phyloP scores from a whole-genome alignment of 2,329 filamentous ascomycete species.

The Fusarium ramigenum region DNA sequence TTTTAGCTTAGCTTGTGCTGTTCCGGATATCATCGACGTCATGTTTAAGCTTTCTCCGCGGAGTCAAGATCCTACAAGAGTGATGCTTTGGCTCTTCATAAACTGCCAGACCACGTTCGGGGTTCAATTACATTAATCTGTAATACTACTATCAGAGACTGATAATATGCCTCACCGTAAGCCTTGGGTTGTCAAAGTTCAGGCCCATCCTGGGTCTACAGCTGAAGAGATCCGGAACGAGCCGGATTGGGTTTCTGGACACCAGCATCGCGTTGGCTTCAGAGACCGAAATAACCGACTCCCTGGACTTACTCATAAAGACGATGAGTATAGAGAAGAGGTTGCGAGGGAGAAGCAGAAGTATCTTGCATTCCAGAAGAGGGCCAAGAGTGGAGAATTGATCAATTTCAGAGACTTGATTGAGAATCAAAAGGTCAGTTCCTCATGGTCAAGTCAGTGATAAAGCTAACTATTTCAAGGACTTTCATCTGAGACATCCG shows the following conservation, averaged over 20 bases:
- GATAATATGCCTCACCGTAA: not conserved
- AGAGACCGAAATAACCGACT: not conserved
- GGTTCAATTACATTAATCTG: fast-evolving
- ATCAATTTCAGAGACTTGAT: not conserved
- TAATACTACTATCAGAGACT: fast-evolving
- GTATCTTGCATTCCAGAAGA: not conserved
- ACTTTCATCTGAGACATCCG: not conserved
- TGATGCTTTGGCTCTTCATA: not conserved
- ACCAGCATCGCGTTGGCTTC: not conserved
- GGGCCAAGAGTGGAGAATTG: not conserved
- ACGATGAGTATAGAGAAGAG: not conserved
- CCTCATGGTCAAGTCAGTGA: not conserved
- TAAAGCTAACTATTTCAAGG: not conserved
- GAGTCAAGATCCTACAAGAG: not conserved
- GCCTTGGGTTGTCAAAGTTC: not conserved
- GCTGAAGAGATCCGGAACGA: not conserved
- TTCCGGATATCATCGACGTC: not conserved
- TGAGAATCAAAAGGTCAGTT: not conserved
- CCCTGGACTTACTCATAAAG: not conserved
- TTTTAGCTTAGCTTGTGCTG: not conserved
- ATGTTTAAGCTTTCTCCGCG: not conserved
- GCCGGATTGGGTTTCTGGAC: not conserved
- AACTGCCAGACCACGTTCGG: too few relatives aligned
- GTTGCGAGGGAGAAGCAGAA: not conserved
- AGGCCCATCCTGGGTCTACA: not conserved